Evolutionary conservation across 176 grass and related monocot genomes (phyloP).

Genomic region (Avena atlantica): DNA sequence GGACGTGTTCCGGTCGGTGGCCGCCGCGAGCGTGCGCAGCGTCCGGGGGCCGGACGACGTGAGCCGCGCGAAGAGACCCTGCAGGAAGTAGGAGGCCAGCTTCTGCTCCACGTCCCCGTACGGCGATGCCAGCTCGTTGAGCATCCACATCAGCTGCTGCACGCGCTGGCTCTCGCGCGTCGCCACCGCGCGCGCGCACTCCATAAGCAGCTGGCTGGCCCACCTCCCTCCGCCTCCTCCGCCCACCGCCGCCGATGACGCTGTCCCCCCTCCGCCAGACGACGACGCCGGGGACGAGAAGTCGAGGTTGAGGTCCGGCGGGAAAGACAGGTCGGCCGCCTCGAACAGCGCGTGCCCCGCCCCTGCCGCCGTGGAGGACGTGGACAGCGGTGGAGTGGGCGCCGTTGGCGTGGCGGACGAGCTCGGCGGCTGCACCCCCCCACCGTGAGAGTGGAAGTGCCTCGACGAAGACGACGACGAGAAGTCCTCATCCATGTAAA

Average conservation of each 20-base stretch:
- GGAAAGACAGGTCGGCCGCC: slow-evolving; percentile 76
- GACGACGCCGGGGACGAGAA: slow-evolving; percentile 91
- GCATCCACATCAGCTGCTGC: slow-evolving; percentile 99
- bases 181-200: slow-evolving; percentile 79
- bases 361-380: slow-evolving; percentile 62
- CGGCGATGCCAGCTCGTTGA: slow-evolving; percentile 95
- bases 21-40: slow-evolving; percentile 70
- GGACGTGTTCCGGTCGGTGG: slow-evolving; percentile 79
- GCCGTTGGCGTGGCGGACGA: slow-evolving; percentile 57
- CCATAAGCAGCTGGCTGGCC: slow-evolving; percentile 77
- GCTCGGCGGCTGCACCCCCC: slow-evolving; percentile 49
- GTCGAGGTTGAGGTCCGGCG: slow-evolving; percentile 93
- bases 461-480: slow-evolving; percentile 92
- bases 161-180: slow-evolving; percentile 82
- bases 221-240: slow-evolving; percentile 50
- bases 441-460: slow-evolving; percentile 62
- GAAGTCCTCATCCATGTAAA: slow-evolving; percentile 99
- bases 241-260: slow-evolving; percentile 40
- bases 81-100: slow-evolving; percentile 85
- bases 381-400: slow-evolving; percentile 66
- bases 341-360: slow-evolving; percentile 73
- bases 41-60: slow-evolving; percentile 76
- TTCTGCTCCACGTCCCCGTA: slow-evolving; percentile 98
- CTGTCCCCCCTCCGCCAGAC: slow-evolving; percentile 45
- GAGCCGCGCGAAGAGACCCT: slow-evolving; percentile 85